phyloP scores from a whole-genome alignment of 73 alveolate species.

The Blepharisma japonicum region DNA sequence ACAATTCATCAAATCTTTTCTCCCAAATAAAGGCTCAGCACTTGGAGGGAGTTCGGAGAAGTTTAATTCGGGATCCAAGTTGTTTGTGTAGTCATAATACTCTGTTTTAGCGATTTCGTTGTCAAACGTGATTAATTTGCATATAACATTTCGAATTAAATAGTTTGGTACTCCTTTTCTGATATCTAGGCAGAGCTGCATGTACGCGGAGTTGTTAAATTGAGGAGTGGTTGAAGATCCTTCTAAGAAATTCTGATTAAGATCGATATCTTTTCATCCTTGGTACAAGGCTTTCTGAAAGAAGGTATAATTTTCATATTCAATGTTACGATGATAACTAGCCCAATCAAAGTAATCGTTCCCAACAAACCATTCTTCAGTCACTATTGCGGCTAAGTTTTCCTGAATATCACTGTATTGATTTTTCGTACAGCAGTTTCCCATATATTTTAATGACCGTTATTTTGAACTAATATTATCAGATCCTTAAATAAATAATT shows the following conservation, averaged over 20 bases:
- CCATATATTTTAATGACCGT: background rate
- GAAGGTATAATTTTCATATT: background rate
- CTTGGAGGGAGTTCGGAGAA: background rate
- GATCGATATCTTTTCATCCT: background rate
- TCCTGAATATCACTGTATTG: background rate
- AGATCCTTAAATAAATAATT: too few relatives aligned
- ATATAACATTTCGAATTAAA: too few relatives aligned
- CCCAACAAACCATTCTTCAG: background rate
- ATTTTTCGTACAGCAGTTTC: background rate
- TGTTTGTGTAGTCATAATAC: background rate
- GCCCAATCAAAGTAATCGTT: constrained; percentile 4
- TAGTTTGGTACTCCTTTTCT: too few relatives aligned
- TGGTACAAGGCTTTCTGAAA: background rate
- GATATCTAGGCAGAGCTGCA: too few relatives aligned
- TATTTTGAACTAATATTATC: too few relatives aligned
- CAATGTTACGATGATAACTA: background rate
- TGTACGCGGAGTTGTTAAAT: too few relatives aligned
- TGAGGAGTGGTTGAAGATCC: too few relatives aligned
- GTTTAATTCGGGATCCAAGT: background rate
- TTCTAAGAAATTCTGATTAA: background rate
- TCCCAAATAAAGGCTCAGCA: constrained; percentile 1
- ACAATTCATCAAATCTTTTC: background rate
- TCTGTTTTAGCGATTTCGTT: background rate
- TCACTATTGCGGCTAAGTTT: background rate
- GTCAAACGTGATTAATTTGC: background rate